Evolutionary conservation across 352 stramenopile genomes (phyloP).

Genomic region (Globisporangium emineosum): DNA sequence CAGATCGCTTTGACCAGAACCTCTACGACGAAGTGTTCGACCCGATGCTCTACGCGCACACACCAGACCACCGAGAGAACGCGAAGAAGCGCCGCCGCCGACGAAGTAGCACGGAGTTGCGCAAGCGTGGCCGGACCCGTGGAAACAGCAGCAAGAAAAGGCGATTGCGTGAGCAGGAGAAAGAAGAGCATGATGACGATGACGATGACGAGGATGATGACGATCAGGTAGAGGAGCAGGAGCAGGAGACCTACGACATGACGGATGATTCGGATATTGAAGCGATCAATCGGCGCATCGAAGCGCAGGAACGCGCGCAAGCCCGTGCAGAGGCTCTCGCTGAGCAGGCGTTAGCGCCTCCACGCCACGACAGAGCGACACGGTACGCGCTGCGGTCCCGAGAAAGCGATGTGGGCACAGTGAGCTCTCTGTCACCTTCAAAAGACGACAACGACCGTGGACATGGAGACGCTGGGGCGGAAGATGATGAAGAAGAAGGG

Average conservation of each 20-base stretch:
- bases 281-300: constrained; percentile 52
- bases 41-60: constrained; percentile 21
- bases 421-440: constrained; percentile 28
- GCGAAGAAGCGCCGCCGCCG: constrained; percentile 21
- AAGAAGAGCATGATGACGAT: constrained; percentile 24
- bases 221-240: constrained; percentile 21
- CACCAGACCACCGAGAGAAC: neutral
- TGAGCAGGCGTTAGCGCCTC: constrained; percentile 17
- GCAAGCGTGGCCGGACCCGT: constrained; percentile 8
- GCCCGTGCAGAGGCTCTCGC: constrained; percentile 21
- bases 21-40: constrained; percentile 75
- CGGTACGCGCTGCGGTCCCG: constrained; percentile 63
- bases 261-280: constrained; percentile 49
- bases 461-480: constrained; percentile 11
- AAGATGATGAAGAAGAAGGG: constrained; percentile 23
- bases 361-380: constrained; percentile 25
- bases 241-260: constrained; percentile 27
- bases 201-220: constrained; percentile 31
- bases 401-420: constrained; percentile 28
- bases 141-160: neutral
- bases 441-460: constrained; percentile 17
- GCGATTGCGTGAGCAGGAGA: constrained; percentile 14
- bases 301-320: constrained; percentile 39
- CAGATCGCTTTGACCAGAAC: constrained; percentile 56
- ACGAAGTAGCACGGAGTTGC: constrained; percentile 9